phyloP scores from a whole-genome alignment of 1,139 yeast genomes.

The Zygosaccharomyces pseudobailii region DNA sequence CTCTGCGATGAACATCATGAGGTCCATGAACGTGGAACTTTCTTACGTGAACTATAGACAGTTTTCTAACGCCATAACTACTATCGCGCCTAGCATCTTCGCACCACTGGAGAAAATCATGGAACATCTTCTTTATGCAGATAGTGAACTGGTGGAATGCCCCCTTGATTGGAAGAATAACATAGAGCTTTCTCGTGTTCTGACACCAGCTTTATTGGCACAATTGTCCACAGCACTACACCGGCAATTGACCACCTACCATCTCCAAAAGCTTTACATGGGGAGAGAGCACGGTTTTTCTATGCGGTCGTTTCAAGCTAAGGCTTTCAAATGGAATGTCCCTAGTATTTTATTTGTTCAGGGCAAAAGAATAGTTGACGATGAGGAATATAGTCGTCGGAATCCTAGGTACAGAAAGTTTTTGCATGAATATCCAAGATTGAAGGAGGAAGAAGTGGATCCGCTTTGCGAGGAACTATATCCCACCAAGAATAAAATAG shows the following conservation, averaged over 20 bases:
- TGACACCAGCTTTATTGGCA: conserved; percentile 31
- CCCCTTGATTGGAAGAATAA: conserved; percentile 1
- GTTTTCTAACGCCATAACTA: conserved; percentile 35
- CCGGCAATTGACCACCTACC: conserved; percentile 35
- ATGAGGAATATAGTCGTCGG: conserved; percentile 31
- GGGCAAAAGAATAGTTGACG: conserved; percentile 54
- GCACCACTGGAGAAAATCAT: conserved; percentile 39
- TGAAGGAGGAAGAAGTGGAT: conserved; percentile 35
- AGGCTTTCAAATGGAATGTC: conserved; percentile 85
- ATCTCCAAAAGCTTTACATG: conserved; percentile 59
- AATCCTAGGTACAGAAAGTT: conserved; percentile 51
- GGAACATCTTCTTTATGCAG: conserved; percentile 33
- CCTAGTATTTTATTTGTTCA: conserved; percentile 69
- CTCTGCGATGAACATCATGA: conserved; percentile 37
- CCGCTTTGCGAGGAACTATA: conserved; percentile 19
- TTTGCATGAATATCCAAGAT: conserved; percentile 48
- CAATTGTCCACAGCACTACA: conserved; percentile 35
- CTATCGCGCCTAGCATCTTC: conserved; percentile 39
- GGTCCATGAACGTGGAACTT: conserved; percentile 40
- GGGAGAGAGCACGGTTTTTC: conserved; percentile 80
- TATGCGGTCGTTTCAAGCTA: conserved; percentile 77
- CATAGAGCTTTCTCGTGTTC: conserved; percentile 27
- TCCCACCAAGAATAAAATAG: conserved; percentile 38
- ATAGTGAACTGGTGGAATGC: conserved; percentile 18
- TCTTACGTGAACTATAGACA: conserved; percentile 35